phyloP scores from a whole-genome alignment of 192 early-diverging fungal genomes.

The Coemansia sp. region DNA sequence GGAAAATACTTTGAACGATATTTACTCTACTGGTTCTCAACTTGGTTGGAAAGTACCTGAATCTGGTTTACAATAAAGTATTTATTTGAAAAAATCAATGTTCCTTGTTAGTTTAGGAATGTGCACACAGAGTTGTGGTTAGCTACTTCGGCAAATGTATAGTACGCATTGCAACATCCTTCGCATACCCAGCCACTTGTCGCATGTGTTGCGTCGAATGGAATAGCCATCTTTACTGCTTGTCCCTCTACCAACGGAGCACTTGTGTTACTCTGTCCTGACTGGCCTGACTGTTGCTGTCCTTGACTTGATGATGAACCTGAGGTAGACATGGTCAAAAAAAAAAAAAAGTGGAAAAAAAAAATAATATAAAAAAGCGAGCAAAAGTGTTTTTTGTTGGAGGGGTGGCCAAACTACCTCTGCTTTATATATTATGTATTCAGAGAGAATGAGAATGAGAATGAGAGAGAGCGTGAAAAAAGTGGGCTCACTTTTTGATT shows the following conservation, averaged over 20 bases:
- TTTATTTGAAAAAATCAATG: neutral
- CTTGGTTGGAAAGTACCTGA: constrained; percentile 47
- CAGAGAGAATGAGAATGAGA: too few relatives aligned
- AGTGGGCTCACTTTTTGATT: neutral
- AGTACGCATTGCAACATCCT: neutral
- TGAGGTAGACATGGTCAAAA: neutral
- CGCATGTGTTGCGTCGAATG: neutral
- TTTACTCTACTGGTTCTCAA: constrained; percentile 64
- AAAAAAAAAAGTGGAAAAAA: neutral
- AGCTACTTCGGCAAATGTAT: neutral
- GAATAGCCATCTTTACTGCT: neutral
- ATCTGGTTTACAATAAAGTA: neutral
- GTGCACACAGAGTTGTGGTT: neutral
- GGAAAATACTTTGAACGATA: constrained; percentile 61
- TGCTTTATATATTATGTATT: neutral
- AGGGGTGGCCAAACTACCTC: too few relatives aligned
- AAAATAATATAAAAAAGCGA: too few relatives aligned
- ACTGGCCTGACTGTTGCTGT: neutral
- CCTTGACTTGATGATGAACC: neutral
- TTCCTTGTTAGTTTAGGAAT: neutral
- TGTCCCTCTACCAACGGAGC: neutral
- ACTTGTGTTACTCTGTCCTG: neutral
- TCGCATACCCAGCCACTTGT: neutral
- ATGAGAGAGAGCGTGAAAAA: neutral
- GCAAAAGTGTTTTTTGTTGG: too few relatives aligned